A percentile compares a stretch with the other conserved stretches of the same genome.
phyloP scores from a whole-genome alignment of 495 filamentous ascomycete genomes.

The Penicillium cinerascens region DNA sequence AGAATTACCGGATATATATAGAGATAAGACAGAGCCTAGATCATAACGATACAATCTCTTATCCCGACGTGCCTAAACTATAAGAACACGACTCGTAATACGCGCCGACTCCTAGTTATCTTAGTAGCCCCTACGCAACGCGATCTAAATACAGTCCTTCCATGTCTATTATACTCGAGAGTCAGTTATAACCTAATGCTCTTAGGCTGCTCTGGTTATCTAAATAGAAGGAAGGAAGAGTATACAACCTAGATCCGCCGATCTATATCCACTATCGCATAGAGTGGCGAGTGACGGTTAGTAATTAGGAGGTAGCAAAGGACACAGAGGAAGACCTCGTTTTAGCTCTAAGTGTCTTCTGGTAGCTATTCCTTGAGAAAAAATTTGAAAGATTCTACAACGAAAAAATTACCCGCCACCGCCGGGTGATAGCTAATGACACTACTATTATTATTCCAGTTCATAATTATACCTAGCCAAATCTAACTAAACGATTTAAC shows the following conservation, averaged over 20 bases:
- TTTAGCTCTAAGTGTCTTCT: conserved; percentile 17
- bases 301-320: conserved; percentile 23
- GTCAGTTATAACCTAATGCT: background rate
- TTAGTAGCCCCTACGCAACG: background rate
- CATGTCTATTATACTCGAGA: background rate
- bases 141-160: conserved; percentile 2
- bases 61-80: background rate
- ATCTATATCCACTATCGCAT: conserved; percentile 34
- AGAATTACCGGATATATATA: background rate
- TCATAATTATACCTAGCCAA: conserved; percentile 11
- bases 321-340: conserved; percentile 31
- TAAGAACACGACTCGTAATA: conserved; percentile 13
- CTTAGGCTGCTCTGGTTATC: conserved; percentile 2
- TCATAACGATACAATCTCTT: conserved; percentile 4
- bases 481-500: conserved; percentile 17
- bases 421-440: conserved; percentile 7
- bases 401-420: conserved; percentile 7
- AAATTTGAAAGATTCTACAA: conserved; percentile 3
- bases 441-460: conserved; percentile 8
- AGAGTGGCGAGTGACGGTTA: conserved; percentile 30
- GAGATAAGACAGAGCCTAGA: conserved; percentile 3
- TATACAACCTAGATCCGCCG: conserved; percentile 26
- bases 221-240: conserved; percentile 17
- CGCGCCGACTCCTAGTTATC: conserved; percentile 9
- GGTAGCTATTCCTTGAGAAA: conserved; percentile 13